These are phyloP conservation scores for Aegilops longissima DNA, from an alignment of 176 grass and related monocot genomes.

Conservation along the genomic window DNA sequence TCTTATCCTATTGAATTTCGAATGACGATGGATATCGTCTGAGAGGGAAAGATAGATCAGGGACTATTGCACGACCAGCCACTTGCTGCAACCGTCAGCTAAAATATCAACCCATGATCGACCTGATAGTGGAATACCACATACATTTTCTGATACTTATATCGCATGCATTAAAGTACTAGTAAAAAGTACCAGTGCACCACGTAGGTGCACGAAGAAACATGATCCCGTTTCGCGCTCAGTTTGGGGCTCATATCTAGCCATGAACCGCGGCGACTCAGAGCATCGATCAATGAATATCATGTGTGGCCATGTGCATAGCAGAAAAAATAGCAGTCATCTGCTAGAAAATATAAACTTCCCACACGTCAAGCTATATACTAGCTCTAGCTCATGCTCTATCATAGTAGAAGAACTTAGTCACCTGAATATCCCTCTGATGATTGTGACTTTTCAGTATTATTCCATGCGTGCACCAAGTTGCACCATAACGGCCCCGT, in stretches of 20 bases:
- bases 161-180: background rate
- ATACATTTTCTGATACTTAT: background rate
- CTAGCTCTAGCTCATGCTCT: background rate
- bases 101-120: background rate
- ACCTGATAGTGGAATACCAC: background rate
- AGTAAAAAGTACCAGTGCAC: background rate
- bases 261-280: background rate
- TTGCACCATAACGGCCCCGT: background rate
- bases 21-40: background rate
- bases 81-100: background rate
- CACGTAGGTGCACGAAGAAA: conserved; percentile 4
- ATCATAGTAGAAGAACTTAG: background rate
- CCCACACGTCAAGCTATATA: no score
- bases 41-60: background rate
- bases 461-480: background rate
- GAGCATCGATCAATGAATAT: no score
- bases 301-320: no score
- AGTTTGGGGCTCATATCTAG: conserved; percentile 25
- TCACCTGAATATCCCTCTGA: background rate
- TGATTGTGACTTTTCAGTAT: background rate
- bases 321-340: no score
- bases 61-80: background rate
- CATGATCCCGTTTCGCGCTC: background rate
- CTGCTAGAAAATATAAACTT: no score
- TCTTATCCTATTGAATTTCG: background rate